Base-by-base conservation (phyloP, 129 eudicot species). In the Artemisia tridentata region DNA sequence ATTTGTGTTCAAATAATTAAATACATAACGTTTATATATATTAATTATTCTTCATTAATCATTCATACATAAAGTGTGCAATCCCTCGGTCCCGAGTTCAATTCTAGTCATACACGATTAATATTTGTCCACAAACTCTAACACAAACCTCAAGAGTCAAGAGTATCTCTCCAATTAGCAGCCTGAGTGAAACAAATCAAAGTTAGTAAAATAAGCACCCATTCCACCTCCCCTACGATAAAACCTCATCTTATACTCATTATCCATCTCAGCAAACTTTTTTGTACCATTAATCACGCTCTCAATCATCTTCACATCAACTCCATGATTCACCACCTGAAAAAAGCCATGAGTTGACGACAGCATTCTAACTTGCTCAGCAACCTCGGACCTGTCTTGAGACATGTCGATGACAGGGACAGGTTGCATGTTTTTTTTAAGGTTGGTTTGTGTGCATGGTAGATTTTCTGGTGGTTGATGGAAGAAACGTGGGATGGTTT, bases 151-250 rank as follows among this genome's bases (percentile, higher is more conserved):
- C 85, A 38, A 80, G 63, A 1, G 90, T 79, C 85, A 38, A 80
- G 63, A 1, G 90, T 73, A 68, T 85, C 87, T 14, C 86, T 69
- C 90, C 85, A 85, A 65, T 87, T 80, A 4, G 87, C 90, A 31
- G 84, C 87, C 41, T 0, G 87, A 85, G 48, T 69, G 75, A 65
- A 68, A 82, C 69, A 85, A 68, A 23, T 85, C 86, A 50, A 85
- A 79, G 59, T 82, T 82, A 49, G 90, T 78, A 5, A 81, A 80
- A 59, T 64, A 86, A 1, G 79, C 80, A 2, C 88, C 81, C 11
- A 46, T 76, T 8, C 75, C 62, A 9, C 25, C 20, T 8, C 78
- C 88, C 45, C 91, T 20, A 23, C 58, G 72, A 23, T 86, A 86
- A 17, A 55, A 80, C 20, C 56, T 53, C 76, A 51, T 56, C 60